Evolutionary conservation across 768 basidiomycete species (phyloP), one percentile per base, ranked within the genome.

Genomic region (Boletus huronensis): DNA sequence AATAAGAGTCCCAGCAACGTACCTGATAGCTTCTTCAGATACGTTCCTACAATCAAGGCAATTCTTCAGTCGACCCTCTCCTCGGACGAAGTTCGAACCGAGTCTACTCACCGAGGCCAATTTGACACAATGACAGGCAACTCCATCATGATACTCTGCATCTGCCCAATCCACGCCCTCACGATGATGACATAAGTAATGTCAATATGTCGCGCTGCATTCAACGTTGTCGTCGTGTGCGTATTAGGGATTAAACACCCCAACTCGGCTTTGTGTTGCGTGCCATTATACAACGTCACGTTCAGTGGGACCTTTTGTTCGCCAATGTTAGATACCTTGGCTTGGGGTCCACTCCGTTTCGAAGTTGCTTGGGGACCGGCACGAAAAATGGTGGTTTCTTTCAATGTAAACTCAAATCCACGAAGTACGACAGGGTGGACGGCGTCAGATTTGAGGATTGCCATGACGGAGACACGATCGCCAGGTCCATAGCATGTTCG

Each of bases 401-500:
- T 82, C 32, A 97, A 75, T 4, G 81, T 79, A 58, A 93, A 82
- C 66, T 95, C 91, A 65, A 92, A 93, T 6, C 89, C 88, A 35
- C 90, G 87, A 5, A 96, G 76, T 47, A 88, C 81, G 55, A 87
- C 80, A 13, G 87, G 83, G 36, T 84, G 78, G 5, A 85, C 65
- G 49, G 75, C 79, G 56, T 90, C 87, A 1, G 88, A 89, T 66
- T 83, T 85, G 53, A 96, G 75, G 8, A 83, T 81, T 0, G 88
- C 90, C 32, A 77, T 78, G 45, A 93, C 79, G 13, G 82, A 74
- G 32, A 95, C 82, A 19, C 84, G 82, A 71, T 96, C 93, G 5
- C 88, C 88, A 1, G 93, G 90, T 2, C 92, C 92, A 61, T 87
- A 93, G 62, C 93, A 95, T 7, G 87, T 87, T 54, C 82, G 79